phyloP scores from a whole-genome alignment of 805 yeast species.

The Saitoella complicata region DNA sequence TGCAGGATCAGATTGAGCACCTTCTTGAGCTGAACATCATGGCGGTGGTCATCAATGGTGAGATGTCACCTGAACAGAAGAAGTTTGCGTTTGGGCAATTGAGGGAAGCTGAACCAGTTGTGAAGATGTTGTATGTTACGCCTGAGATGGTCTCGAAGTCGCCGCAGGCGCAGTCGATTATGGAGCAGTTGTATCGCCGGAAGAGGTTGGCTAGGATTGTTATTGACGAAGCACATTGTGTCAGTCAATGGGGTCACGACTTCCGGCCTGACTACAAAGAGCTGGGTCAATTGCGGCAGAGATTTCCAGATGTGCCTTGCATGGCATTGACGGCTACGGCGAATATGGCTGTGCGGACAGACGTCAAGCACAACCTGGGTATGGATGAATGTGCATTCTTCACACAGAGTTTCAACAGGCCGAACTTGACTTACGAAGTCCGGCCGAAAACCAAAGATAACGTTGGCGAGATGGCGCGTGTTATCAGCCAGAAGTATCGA shows the following conservation, averaged over 20 bases:
- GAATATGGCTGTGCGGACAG: conserved; percentile 72
- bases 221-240: conserved; percentile 96
- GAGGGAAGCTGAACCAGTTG: conserved; percentile 33
- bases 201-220: conserved; percentile 65
- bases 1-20: conserved; percentile 94
- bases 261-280: conserved; percentile 91
- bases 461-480: conserved; percentile 41
- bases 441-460: conserved; percentile 42
- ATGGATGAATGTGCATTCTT: conserved; percentile 39
- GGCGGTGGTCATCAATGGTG: conserved; percentile 82
- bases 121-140: conserved; percentile 70
- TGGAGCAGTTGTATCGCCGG: conserved; percentile 38
- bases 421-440: conserved; percentile 69
- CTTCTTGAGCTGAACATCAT: conserved; percentile 46
- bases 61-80: conserved; percentile 46
- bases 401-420: conserved; percentile 84
- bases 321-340: conserved; percentile 98
- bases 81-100: conserved; percentile 46
- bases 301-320: conserved; percentile 68
- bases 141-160: conserved; percentile 89
- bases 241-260: conserved; percentile 97
- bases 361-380: conserved; percentile 63
- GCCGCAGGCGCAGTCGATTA: conserved; percentile 45
- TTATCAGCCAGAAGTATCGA: conserved; percentile 34
- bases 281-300: conserved; percentile 50